A percentile compares a stretch with the other conserved stretches of the same genome.
These are phyloP conservation scores for Aspergillus aculeatus DNA, from an alignment of 2,329 filamentous ascomycete species.

Conservation along the genomic window DNA sequence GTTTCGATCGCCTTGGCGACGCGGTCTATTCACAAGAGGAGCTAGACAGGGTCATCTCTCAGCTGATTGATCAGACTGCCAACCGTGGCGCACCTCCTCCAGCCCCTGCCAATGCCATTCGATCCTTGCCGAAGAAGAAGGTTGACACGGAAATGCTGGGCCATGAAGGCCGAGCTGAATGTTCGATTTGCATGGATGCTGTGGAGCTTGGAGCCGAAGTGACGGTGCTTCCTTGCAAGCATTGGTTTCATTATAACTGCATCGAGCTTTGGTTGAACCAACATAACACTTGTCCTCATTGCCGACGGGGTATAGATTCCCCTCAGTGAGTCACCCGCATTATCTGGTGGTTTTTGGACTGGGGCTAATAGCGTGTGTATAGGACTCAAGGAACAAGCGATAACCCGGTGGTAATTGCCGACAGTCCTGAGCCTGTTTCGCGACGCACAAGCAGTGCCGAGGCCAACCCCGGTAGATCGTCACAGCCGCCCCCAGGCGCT, in stretches of 20 bases:
- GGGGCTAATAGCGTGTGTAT: conserved; percentile 7
- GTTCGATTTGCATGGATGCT: conserved; percentile 91
- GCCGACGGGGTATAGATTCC: conserved; percentile 40
- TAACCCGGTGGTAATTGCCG: conserved; percentile 19
- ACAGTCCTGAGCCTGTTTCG: conserved; percentile 16
- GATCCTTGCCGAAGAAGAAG: conserved; percentile 67
- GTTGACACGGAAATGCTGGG: conserved; percentile 70
- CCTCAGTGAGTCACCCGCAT: conserved; percentile 20
- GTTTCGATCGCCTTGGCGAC: conserved; percentile 62
- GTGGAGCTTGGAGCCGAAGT: conserved; percentile 72
- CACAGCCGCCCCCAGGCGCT: background rate
- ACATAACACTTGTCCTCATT: conserved; percentile 83
- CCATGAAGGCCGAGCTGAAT: conserved; percentile 69
- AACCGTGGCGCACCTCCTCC: conserved; percentile 78
- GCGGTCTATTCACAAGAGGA: conserved; percentile 89
- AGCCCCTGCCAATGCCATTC: conserved; percentile 72
- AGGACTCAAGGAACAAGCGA: conserved; percentile 17
- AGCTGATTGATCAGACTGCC: conserved; percentile 77
- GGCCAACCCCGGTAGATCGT: conserved; percentile 3
- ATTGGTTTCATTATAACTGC: conserved; percentile 89
- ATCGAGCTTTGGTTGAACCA: conserved; percentile 80
- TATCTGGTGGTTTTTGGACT: conserved; percentile 7
- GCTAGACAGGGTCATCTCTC: conserved; percentile 81
- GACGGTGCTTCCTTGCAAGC: conserved; percentile 76
- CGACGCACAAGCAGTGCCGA: conserved; percentile 10